Evolutionary conservation across 192 early-diverging fungal genomes (phyloP).

Genomic region (Gigaspora rosea): DNA sequence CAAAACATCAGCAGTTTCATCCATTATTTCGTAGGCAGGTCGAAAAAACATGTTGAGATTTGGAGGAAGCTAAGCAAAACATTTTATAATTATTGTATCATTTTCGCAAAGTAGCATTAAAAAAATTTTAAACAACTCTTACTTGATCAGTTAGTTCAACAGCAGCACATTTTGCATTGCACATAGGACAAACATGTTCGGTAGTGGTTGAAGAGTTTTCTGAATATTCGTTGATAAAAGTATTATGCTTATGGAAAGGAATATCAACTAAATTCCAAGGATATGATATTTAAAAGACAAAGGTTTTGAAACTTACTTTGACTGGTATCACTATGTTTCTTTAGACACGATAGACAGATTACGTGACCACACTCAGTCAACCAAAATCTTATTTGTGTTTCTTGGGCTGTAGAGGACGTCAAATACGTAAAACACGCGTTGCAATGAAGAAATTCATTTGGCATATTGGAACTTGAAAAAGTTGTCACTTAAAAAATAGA

Average conservation of each 20-base stretch:
- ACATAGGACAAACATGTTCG: conserved; percentile 8
- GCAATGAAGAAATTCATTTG: conserved; percentile 16
- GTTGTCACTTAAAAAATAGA: not conserved
- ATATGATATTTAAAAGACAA: not conserved
- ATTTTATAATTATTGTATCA: not conserved
- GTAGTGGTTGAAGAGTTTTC: not conserved
- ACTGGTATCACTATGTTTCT: not conserved
- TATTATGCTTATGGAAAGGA: not conserved
- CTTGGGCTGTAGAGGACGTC: not conserved
- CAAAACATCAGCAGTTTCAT: conserved; percentile 2
- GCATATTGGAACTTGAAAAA: not conserved
- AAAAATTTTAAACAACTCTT: not conserved
- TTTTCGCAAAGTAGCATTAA: not conserved
- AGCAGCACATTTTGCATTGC: not conserved
- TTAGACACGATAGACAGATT: not conserved
- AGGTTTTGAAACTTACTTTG: not conserved
- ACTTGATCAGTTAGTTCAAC: not conserved
- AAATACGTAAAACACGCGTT: conserved; percentile 11
- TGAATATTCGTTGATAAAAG: not conserved
- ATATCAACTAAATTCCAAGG: not conserved
- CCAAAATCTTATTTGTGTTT: conserved; percentile 23
- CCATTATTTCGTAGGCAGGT: conserved; percentile 3
- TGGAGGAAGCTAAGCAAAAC: conserved; percentile 7
- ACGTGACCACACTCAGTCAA: conserved; percentile 26
- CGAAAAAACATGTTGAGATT: conserved; percentile 22